phyloP scores from a whole-genome alignment of 2,329 filamentous ascomycete species.

The Gaeumannomyces sp. region DNA sequence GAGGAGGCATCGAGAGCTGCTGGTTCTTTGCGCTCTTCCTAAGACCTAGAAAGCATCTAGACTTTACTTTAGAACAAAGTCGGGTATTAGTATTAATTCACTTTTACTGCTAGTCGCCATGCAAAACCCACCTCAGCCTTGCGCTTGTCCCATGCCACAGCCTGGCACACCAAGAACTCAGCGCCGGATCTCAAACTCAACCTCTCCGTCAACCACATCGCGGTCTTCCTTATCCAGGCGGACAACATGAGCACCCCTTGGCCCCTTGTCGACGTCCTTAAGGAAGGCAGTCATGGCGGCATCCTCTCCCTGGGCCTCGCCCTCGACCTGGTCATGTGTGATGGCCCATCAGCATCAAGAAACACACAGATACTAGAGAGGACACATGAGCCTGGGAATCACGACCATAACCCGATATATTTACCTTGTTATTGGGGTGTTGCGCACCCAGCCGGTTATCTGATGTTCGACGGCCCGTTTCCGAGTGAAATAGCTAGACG shows the following conservation, averaged over 20 bases:
- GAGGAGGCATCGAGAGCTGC: background rate
- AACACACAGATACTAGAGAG: background rate
- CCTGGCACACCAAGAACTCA: slow-evolving; percentile 15
- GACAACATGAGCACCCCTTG: slow-evolving; percentile 64
- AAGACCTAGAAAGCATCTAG: background rate
- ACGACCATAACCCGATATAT: background rate
- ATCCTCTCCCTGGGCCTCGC: slow-evolving; percentile 75
- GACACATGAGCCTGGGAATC: background rate
- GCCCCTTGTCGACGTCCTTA: slow-evolving; percentile 69
- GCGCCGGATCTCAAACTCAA: slow-evolving; percentile 52
- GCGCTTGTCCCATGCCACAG: background rate
- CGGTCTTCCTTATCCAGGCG: slow-evolving; percentile 66
- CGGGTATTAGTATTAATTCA: background rate
- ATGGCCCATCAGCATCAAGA: background rate
- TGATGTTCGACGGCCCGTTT: slow-evolving; percentile 43
- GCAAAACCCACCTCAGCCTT: background rate
- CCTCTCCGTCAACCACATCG: slow-evolving; percentile 59
- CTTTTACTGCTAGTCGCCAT: background rate
- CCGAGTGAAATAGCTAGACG: slow-evolving; percentile 46
- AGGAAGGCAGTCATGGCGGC: slow-evolving; percentile 63
- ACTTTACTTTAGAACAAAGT: background rate
- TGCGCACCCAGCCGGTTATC: slow-evolving; percentile 57
- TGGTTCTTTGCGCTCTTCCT: background rate
- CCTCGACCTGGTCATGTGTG: slow-evolving; percentile 60
- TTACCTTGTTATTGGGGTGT: slow-evolving; percentile 51